Conservation (phyloP, 2,329 filamentous ascomycete genomes). For the Furcasterigmium furcatum region DNA sequence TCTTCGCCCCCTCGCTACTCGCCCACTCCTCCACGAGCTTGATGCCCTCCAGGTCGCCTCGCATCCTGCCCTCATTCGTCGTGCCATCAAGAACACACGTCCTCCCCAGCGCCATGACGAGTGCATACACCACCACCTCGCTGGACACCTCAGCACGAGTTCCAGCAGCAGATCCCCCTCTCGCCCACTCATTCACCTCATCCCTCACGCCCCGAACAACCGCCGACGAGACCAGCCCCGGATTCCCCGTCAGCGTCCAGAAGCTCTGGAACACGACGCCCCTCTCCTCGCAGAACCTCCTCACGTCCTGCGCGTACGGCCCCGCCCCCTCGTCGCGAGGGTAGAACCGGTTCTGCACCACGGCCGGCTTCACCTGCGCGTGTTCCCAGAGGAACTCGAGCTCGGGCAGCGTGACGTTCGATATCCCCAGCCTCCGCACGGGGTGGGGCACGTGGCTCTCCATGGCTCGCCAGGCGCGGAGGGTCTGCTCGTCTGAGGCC, state of each 20-base stretch:
- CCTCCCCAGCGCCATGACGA: slow-evolving; percentile 43
- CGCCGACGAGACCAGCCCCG: slow-evolving; percentile 26
- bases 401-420: slow-evolving; percentile 62
- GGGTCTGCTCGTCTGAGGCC: slow-evolving; percentile 39
- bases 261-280: slow-evolving; percentile 49
- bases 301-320: slow-evolving; percentile 55
- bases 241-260: slow-evolving; percentile 51
- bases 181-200: too few species aligned
- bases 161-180: too few species aligned
- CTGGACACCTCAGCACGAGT: slow-evolving; percentile 29
- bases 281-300: slow-evolving; percentile 42
- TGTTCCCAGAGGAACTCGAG: slow-evolving; percentile 48
- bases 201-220: slow-evolving; percentile 50
- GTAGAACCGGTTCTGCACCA: slow-evolving; percentile 78
- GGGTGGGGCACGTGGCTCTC: slow-evolving; percentile 55
- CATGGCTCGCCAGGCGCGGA: slow-evolving; percentile 64
- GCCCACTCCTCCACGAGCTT: slow-evolving; percentile 38
- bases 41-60: slow-evolving; percentile 41
- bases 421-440: slow-evolving; percentile 70
- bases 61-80: slow-evolving; percentile 42
- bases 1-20: slow-evolving; percentile 33
- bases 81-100: slow-evolving; percentile 44
- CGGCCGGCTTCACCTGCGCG: slow-evolving; percentile 39
- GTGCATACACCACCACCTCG: slow-evolving; percentile 41
- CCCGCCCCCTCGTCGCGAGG: slow-evolving; percentile 15